Evolutionary conservation across 1,284 basidiomycete genomes (phyloP), one percentile per base, ranked within the genome.

Genomic region (Malassezia restricta): DNA sequence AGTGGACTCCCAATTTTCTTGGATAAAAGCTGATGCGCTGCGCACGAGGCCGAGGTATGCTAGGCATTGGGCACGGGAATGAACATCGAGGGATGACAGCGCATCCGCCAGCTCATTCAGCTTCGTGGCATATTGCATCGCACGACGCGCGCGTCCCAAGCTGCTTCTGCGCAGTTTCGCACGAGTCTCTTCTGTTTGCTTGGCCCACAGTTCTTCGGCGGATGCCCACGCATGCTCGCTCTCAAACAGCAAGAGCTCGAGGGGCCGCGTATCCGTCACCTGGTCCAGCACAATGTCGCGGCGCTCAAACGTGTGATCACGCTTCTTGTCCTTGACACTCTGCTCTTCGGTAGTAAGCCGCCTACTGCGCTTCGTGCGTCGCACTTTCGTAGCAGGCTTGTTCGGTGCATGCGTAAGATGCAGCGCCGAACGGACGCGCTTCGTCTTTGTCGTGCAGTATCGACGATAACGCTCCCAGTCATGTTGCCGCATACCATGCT

Each of bases 151-250:
- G 51, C 88, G 82, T 8, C 83, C 81, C 4, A 85, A 83, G 29
- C 85, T 84, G 54, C 80, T 84, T 60, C 85, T 83, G 40, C 83
- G 80, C 43, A 83, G 76, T 17, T 80, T 76, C 38, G 78, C 28
- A 17, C 43, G 40, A 77, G 15, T 82, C 77, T 28, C 77, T 75
- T 5, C 77, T 76, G 43, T 78, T 78, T 12, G 79, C 48, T 79
- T 75, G 3, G 79, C 74, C 49, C 79, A 77, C 38, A 91, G 79
- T 60, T 89, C 86, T 74, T 90, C 86, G 8, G 87, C 83, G 74
- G 87, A 83, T 0, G 87, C 83, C 82, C 88, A 89, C n/a, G 87
- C 85, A 43, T 90, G 82, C 74, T 95, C 90, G 6, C 87, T 81
- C 70, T 90, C 87, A 66, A 90, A 84, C 8, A 94, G 79, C 38